Conservation (phyloP, 2,329 filamentous ascomycete genomes). For the Dactylellina drechsleri region DNA sequence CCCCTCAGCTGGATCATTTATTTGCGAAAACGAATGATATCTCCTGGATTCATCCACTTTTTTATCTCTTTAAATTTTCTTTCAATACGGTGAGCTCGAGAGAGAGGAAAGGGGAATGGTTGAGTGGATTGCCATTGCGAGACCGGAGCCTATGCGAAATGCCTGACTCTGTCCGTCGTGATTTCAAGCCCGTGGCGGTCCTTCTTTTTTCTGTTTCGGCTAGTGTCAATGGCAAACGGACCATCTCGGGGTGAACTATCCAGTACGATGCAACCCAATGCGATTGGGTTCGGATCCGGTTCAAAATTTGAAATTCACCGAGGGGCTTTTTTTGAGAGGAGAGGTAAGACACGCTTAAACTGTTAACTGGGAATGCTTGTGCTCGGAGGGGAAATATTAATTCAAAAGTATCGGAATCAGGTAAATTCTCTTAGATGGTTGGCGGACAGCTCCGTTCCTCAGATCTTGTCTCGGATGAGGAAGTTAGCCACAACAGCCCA, state of each 20-base stretch:
- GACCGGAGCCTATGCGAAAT: background rate
- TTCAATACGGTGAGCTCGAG: background rate
- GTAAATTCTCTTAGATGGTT: slow-evolving; percentile 1
- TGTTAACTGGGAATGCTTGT: slow-evolving; percentile 27
- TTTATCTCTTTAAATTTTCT: background rate
- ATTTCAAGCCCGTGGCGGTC: background rate
- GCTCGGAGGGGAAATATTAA: background rate
- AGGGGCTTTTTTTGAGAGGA: too few relatives aligned
- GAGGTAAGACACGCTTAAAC: slow-evolving; percentile 40
- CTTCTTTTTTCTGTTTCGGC: background rate
- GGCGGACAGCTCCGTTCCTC: slow-evolving; percentile 20
- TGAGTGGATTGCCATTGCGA: background rate
- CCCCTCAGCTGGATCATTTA: too few relatives aligned
- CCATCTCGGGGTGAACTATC: slow-evolving; percentile 36
- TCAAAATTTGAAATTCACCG: too few relatives aligned
- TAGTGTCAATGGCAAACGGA: slow-evolving; percentile 40
- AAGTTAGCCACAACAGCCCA: background rate
- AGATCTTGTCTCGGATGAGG: slow-evolving; percentile 16
- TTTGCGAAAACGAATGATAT: too few relatives aligned
- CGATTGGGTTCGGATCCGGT: slow-evolving; percentile 1
- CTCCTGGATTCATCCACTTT: too few relatives aligned
- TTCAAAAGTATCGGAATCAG: slow-evolving; percentile 11
- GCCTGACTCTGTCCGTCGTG: slow-evolving; percentile 1
- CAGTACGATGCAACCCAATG: slow-evolving; percentile 16
- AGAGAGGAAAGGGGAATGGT: too few relatives aligned